Evolutionary conservation across 2,329 filamentous ascomycete genomes (phyloP).

Genomic region (Aspergillus candidus): DNA sequence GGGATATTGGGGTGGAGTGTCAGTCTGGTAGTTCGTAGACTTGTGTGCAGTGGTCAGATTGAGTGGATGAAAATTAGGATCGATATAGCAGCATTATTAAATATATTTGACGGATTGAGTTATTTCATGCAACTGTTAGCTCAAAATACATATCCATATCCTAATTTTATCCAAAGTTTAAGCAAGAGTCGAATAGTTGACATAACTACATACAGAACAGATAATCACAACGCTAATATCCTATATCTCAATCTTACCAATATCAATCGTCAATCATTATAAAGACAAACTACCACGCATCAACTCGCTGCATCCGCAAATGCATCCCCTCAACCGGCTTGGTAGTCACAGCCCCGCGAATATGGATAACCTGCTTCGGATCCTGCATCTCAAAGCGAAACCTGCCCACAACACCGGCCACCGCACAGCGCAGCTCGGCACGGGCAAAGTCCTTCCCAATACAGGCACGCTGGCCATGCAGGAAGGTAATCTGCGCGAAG

Average conservation of each 20-base stretch:
- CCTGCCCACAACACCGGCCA: slow-evolving; percentile 34
- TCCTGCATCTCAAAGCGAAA: slow-evolving; percentile 34
- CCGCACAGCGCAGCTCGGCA: slow-evolving; percentile 35
- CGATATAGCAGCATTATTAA: too few relatives aligned
- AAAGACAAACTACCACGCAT: slow-evolving; percentile 22
- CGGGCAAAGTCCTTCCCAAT: slow-evolving; percentile 41
- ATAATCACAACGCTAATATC: neutral
- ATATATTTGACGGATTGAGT: too few relatives aligned
- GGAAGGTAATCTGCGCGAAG: slow-evolving; percentile 35
- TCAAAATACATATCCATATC: too few relatives aligned
- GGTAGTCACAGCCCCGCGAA: slow-evolving; percentile 33
- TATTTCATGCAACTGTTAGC: too few relatives aligned
- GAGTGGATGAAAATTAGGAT: too few relatives aligned
- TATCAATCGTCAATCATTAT: neutral
- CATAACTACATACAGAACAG: too few relatives aligned
- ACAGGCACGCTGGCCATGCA: slow-evolving; percentile 34
- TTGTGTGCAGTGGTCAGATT: too few relatives aligned
- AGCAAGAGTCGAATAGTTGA: too few relatives aligned
- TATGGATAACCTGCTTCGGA: slow-evolving; percentile 31
- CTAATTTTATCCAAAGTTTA: too few relatives aligned
- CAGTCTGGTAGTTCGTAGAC: slow-evolving; percentile 13
- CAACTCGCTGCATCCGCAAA: slow-evolving; percentile 28
- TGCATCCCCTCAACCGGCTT: slow-evolving; percentile 37
- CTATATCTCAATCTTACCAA: slow-evolving; percentile 1
- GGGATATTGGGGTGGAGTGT: slow-evolving; percentile 38